Evolutionary conservation across 371 early-diverging fungal species (phyloP), one percentile per base, ranked within the genome.

Genomic region (Apophysomyces elegans): DNA sequence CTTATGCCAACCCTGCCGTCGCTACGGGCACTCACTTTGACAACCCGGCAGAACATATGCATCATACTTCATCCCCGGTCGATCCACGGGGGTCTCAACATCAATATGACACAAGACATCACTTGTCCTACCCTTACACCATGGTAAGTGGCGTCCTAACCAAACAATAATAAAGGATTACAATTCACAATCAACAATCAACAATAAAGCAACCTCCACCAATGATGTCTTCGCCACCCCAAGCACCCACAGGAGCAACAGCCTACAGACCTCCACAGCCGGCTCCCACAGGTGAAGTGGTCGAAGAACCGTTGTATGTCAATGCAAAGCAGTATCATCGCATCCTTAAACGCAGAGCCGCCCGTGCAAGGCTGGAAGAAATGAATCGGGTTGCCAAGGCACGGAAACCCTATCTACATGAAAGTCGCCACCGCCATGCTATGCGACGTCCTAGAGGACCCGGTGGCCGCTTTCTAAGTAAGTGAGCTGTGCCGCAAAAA

Each of bases 351-450:
- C 83, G 95, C 46, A 76, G 94, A 69, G 91, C 88, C 56, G 92
- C 93, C 36, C 79, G 94, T 26, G 84, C 88, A 45, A 79, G 76
- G 63, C 73, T 86, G 13, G 91, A 90, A 59, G 89, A 86, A 35
- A 72, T 84, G 59, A 81, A 84, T 67, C 77, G 82, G 60, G 65
- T 85, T 12, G 69, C 85, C 8, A 83, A 81, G 66, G 77, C 80
- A 37, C 76, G 86, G 47, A 89, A 90, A 78, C 87, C 90, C 44
- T 98, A 96, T 79, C 84, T 95, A 44, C 99, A 98, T 80, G 99
- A 98, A 80, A 94, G 94, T 59, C 82, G 99, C 67, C 99, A 98
- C 76, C 90, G 89, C 69, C 99, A 98, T 80, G 99, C 99, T 7
- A 94, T 96, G 95, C 87, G 94, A 66, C 81, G 99, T 58, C 91